Evolutionary conservation across 1,139 yeast genomes (phyloP), one percentile per base, ranked within the genome.

Genomic region (Suhomyces yuchorum): DNA sequence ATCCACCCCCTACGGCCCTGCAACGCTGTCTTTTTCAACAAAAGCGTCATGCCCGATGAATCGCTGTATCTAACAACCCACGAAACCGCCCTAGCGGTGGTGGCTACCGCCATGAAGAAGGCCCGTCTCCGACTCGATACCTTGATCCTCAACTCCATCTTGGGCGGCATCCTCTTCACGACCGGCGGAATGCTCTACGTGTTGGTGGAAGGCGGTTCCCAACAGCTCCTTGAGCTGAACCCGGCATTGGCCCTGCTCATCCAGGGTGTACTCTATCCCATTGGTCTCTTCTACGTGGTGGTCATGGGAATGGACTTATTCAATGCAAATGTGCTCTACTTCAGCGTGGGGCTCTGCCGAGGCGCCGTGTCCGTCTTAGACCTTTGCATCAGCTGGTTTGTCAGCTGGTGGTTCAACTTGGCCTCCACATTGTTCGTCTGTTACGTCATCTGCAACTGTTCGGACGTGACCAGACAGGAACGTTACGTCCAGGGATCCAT

Each of bases 91-190:
- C 64, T 87, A 44, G 93, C 93, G 0, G 85, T 85, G 43, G 91
- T 87, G 28, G 95, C 95, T 7, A 87, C 93, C 0, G 76, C 89
- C 2, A 87, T 86, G 93, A 87, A 87, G 62, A 87, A 87, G 60
- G 80, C 92, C 2, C 74, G 95, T 59, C 74, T 85, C 20, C 75
- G 82, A 49, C 54, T 82, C 5, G 84, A 82, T 50, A 75, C 83
- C 1, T 63, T 87, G 24, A 55, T 81, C 0, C 59, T 86, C 28
- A 86, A 86, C 60, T 81, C 91, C 1, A 62, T 87, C 9, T 66
- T 85, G 54, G 96, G 92, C 2, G 96, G 92, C 0, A 58, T 85
- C 1, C 62, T 87, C 11, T 87, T 88, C 62, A 66, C 85, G 24
- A 69, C 84, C 1, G 96, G 96, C 9, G 90, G 93, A 0, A 82